Evolutionary conservation across 2,329 filamentous ascomycete species (phyloP).

Genomic region (Helminthosporium solani): DNA sequence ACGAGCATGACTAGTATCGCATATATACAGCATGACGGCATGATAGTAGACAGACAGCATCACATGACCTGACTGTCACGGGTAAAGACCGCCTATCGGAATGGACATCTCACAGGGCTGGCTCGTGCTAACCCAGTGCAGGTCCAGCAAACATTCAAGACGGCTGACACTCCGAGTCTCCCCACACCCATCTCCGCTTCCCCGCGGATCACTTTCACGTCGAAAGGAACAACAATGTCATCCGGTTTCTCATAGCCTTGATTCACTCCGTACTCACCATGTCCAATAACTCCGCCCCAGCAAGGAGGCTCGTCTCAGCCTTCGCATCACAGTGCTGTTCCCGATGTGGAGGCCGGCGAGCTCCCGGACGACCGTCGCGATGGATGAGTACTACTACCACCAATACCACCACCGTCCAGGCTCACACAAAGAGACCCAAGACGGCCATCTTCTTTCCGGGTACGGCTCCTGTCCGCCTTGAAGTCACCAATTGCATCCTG

Average conservation of each 20-base stretch:
- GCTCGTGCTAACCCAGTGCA: constrained; percentile 4
- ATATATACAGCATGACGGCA: too few relatives aligned
- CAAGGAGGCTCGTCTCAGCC: constrained; percentile 13
- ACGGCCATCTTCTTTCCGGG: constrained; percentile 45
- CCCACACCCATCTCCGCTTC: neutral
- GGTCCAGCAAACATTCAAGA: neutral
- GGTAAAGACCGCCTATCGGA: constrained; percentile 8
- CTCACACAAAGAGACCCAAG: constrained; percentile 32
- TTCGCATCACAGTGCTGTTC: constrained; percentile 18
- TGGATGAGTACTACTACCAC: constrained; percentile 34
- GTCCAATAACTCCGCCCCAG: constrained; percentile 14
- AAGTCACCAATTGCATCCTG: neutral
- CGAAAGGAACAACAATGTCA: constrained; percentile 1
- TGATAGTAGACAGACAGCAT: too few relatives aligned
- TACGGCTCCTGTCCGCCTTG: constrained; percentile 12
- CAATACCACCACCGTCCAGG: constrained; percentile 22
- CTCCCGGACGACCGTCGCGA: constrained; percentile 14
- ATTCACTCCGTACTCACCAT: constrained; percentile 10
- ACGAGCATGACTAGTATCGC: too few relatives aligned
- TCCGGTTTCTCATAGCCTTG: constrained; percentile 1
- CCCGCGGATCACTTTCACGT: neutral
- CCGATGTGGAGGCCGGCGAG: constrained; percentile 18
- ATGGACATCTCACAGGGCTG: neutral
- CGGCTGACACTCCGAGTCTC: neutral
- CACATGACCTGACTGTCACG: too few relatives aligned